These are phyloP conservation scores for Plantago major DNA, from an alignment of 257 asterid species.

Conservation along the genomic window DNA sequence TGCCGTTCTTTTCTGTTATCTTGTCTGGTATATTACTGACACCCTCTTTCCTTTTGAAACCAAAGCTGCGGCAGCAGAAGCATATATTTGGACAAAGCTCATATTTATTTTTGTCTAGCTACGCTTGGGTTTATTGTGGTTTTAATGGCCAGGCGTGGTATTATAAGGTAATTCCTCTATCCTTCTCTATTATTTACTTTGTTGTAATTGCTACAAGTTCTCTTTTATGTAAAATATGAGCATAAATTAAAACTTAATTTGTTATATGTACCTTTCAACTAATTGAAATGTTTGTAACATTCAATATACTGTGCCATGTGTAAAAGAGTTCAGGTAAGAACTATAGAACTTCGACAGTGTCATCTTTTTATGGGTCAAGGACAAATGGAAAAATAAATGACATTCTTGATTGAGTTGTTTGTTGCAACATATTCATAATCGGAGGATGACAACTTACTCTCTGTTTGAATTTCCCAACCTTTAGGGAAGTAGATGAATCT, in stretches of 20 bases:
- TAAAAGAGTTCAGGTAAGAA: no score
- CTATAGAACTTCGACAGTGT: no score
- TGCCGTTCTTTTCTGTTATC: no score
- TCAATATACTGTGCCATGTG: no score
- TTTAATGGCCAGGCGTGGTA: conserved; percentile 64
- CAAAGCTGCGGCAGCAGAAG: conserved; percentile 80
- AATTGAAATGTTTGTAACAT: no score
- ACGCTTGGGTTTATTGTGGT: conserved; percentile 82
- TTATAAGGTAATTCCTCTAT: conserved; percentile 48
- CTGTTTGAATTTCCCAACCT: conserved; percentile 9
- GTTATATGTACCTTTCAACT: no score
- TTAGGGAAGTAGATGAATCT: conserved; percentile 86
- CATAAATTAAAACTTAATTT: neutral
- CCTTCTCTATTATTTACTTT: conserved; percentile 14
- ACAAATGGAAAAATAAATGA: no score
- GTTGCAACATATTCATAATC: no score
- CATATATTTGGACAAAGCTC: conserved; percentile 55
- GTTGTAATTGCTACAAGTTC: neutral
- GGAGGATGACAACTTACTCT: neutral
- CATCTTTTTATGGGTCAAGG: no score
- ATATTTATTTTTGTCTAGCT: conserved; percentile 58
- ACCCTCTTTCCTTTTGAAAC: conserved; percentile 1
- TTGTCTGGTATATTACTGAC: neutral
- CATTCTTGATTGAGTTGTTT: no score
- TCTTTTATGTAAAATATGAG: neutral